Base-by-base conservation (phyloP, 2,329 filamentous ascomycete species). In the Hymenoscyphus fraxineus region DNA sequence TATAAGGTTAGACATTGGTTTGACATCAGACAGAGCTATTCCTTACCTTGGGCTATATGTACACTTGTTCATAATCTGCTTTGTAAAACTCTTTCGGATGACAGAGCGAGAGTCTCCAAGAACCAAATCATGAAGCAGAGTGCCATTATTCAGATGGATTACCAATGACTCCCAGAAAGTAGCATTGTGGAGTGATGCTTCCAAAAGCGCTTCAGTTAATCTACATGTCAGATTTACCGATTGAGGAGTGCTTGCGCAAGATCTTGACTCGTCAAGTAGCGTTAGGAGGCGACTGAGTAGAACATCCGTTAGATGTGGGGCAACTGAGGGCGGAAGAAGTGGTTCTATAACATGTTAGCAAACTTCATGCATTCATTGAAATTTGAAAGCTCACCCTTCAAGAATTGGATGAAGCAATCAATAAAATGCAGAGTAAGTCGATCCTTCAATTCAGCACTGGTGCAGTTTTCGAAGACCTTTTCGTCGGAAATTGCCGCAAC, bases 401-500 rank as follows among this genome's bases (percentile, higher is more conserved):
- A 76, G 41, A 87, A 81, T 54, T 80, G 73, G 16, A 84, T 75
- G 58, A 89, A 79, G 66, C 81, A 83, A 62, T 86, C 82, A 27
- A 89, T 77, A n/a, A 89, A 77, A 63, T 80, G 79, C 51, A 80
- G 77, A 12, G 81, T 80, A 62, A 89, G 80, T 35, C 78, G 75
- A 35, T 83, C 77, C 66, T 79, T 81, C 58, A 85, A 72, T 44
- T 77, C 75, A 61, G 78, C 77, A 58, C 76, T 79, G 10, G 76
- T 73, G 64, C 81, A 79, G 51, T 74, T 76, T 9, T 80, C 78
- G 15, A 83, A 76, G 66, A 89, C 78, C 22, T 83, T 78, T 31
- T 81, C 77, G 64, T 88, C 83, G 13, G 83, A 85, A 59, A 92
- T 81, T 6, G 87, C 87, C 19, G 82, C 78, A 39, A 88, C 82